Conservation (phyloP, 371 early-diverging fungal species). For the Haplosporangium sp. region DNA sequence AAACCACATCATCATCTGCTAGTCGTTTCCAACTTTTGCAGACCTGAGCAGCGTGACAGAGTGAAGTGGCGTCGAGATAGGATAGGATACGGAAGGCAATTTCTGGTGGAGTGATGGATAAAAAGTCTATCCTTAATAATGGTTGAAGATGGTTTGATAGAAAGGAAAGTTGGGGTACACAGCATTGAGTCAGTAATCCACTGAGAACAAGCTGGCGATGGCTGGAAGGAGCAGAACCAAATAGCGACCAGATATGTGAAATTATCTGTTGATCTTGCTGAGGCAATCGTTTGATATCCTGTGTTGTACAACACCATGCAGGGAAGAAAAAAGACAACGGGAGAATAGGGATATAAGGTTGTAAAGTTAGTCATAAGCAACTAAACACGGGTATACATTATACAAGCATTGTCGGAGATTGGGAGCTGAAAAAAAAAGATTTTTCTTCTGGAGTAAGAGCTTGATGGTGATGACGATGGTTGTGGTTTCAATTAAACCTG, state of each 20-base stretch:
- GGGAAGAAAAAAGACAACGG: not conserved
- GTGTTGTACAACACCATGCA: not conserved
- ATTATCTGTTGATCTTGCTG: constrained; percentile 58
- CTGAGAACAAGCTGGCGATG: constrained; percentile 68
- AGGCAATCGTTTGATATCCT: constrained; percentile 55
- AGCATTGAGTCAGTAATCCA: constrained; percentile 64
- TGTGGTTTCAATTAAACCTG: too few relatives aligned
- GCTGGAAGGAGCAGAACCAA: constrained; percentile 58
- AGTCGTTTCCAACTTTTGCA: constrained; percentile 81
- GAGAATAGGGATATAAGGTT: not conserved
- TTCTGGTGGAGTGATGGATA: constrained; percentile 81
- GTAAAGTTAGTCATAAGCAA: constrained; percentile 17
- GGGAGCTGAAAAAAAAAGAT: not conserved
- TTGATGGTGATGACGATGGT: too few relatives aligned
- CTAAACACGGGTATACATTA: not conserved
- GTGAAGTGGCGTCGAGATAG: constrained; percentile 88
- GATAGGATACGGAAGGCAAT: constrained; percentile 83
- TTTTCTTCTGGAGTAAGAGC: too few relatives aligned
- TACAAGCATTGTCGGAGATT: not conserved
- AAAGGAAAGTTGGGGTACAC: constrained; percentile 77
- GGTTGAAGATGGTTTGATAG: constrained; percentile 74
- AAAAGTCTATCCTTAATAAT: constrained; percentile 86
- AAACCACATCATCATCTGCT: constrained; percentile 90
- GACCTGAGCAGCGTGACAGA: constrained; percentile 92
- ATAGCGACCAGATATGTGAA: constrained; percentile 62